A percentile compares a stretch with the other conserved stretches of the same genome.
Conservation (phyloP, 2,329 filamentous ascomycete genomes). For the Pestalotiopsis sp. region DNA sequence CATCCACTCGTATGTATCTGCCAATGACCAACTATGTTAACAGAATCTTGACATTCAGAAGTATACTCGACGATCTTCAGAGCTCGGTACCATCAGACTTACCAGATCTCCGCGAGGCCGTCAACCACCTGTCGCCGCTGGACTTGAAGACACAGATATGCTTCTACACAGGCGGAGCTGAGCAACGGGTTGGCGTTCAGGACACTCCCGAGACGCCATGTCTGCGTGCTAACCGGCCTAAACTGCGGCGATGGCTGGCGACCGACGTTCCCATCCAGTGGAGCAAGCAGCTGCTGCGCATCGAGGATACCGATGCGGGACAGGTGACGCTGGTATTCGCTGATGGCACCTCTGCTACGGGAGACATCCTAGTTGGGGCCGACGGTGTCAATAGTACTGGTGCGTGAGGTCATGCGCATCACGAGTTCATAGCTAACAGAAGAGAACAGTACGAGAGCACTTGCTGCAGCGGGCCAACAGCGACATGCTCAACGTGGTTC, state of each 20-base stretch:
- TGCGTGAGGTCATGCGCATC: neutral
- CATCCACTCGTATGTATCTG: slow-evolving; percentile 6
- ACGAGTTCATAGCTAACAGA: neutral
- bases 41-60: neutral
- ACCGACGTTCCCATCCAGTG: slow-evolving; percentile 27
- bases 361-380: slow-evolving; percentile 29
- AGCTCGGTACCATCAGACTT: neutral
- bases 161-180: neutral
- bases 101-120: neutral
- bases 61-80: slow-evolving; percentile 7
- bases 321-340: slow-evolving; percentile 23
- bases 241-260: slow-evolving; percentile 26
- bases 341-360: slow-evolving; percentile 24
- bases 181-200: slow-evolving; percentile 7
- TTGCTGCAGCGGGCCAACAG: neutral
- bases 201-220: slow-evolving; percentile 9
- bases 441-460: slow-evolving; percentile 17
- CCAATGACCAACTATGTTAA: neutral
- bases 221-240: slow-evolving; percentile 22
- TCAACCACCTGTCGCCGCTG: neutral
- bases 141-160: slow-evolving; percentile 4
- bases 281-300: slow-evolving; percentile 19
- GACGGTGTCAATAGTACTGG: slow-evolving; percentile 26
- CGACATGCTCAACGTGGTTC: neutral
- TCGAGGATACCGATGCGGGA: slow-evolving; percentile 18